Evolutionary conservation across 2,329 filamentous ascomycete genomes (phyloP).

Genomic region (Clarireedia monteithiana): DNA sequence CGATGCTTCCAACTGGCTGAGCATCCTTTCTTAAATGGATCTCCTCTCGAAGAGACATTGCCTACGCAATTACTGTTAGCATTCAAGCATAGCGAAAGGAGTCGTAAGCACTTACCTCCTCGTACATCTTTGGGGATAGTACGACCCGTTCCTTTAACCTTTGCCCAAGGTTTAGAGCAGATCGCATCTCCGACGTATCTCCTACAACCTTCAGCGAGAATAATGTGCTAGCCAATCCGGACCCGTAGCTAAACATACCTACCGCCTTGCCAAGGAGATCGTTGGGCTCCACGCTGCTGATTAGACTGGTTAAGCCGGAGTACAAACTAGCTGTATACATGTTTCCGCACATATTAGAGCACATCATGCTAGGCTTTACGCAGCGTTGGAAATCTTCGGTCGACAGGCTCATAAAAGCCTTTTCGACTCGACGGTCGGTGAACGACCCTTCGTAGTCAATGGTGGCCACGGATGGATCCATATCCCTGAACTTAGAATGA

Average conservation of each 20-base stretch:
- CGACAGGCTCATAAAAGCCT: not conserved
- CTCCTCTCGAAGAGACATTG: no score
- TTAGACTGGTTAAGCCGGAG: not conserved
- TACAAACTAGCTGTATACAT: constrained; percentile 1
- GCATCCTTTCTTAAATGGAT: no score
- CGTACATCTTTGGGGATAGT: not conserved
- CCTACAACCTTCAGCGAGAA: not conserved
- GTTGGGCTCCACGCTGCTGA: not conserved
- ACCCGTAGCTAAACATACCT: constrained; percentile 1
- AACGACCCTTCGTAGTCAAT: no score
- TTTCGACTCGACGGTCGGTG: not conserved
- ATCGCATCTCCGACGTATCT: not conserved
- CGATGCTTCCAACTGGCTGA: no score
- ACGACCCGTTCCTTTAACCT: not conserved
- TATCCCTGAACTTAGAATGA: not conserved
- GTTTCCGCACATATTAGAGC: not conserved
- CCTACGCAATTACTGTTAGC: no score
- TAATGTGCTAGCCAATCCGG: not conserved
- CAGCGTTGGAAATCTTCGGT: not conserved
- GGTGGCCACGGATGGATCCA: no score
- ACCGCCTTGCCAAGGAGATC: not conserved
- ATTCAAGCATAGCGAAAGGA: not conserved
- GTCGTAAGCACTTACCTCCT: not conserved
- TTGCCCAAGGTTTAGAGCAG: not conserved
- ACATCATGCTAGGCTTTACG: not conserved